Conservation (phyloP, 208 protist species). For the Zelonia costaricensis region DNA sequence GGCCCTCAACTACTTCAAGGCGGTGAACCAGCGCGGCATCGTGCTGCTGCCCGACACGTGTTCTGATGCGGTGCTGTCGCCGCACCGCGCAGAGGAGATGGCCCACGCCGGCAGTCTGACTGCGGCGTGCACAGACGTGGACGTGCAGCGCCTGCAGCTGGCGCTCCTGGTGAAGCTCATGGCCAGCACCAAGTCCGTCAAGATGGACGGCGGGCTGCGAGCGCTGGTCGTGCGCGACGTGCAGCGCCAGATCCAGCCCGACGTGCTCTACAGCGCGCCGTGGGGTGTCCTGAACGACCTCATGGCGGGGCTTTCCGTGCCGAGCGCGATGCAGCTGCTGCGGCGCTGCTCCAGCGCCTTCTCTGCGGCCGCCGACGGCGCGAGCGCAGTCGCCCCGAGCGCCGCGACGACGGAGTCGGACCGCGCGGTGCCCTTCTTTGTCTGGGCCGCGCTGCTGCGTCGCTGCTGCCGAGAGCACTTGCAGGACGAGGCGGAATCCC, state of each 20-base stretch:
- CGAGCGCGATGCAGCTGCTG: slow-evolving; percentile 80
- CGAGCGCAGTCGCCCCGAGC: neutral
- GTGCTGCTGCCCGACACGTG: slow-evolving; percentile 9
- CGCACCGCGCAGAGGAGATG: neutral
- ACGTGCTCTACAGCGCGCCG: slow-evolving; percentile 37
- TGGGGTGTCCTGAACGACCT: slow-evolving; percentile 86
- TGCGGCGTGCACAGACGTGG: neutral
- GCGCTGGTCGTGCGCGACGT: slow-evolving; percentile 72
- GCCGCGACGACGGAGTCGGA: slow-evolving; percentile 13
- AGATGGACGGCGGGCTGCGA: slow-evolving; percentile 75
- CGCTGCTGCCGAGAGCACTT: slow-evolving; percentile 71
- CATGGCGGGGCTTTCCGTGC: slow-evolving; percentile 66
- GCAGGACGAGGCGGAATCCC: slow-evolving; percentile 72
- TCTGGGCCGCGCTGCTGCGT: slow-evolving; percentile 84
- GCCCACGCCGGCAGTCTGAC: slow-evolving; percentile 35
- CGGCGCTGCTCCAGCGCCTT: slow-evolving; percentile 7
- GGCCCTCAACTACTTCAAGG: slow-evolving; percentile 57
- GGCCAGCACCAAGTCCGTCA: slow-evolving; percentile 61
- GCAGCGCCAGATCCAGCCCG: slow-evolving; percentile 48
- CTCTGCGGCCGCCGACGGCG: neutral
- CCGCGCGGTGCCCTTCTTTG: slow-evolving; percentile 59
- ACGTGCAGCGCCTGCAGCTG: slow-evolving; percentile 60
- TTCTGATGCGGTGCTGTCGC: neutral
- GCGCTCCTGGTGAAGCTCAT: slow-evolving; percentile 79
- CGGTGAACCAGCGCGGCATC: slow-evolving; percentile 55